Percentiles rank a stretch among this genome's conserved stretches.
phyloP scores from a whole-genome alignment of 192 early-diverging fungal species.

The Phlyctochytrium bullatum region DNA sequence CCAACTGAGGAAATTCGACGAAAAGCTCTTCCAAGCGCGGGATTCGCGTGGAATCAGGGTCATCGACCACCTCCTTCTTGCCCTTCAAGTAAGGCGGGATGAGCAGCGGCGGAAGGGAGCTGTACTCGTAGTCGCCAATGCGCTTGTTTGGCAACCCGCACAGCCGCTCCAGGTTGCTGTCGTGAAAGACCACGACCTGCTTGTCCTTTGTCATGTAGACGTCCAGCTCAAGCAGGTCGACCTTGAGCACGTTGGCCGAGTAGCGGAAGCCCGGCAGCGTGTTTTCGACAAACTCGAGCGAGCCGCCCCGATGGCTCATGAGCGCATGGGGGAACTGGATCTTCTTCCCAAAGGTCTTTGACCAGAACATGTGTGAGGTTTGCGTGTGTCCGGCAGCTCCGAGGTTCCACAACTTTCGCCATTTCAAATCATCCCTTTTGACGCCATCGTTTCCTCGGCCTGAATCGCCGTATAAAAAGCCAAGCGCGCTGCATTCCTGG shows the following conservation, averaged over 20 bases:
- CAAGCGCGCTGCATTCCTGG: too few relatives aligned
- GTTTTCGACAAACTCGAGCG: conserved; percentile 47
- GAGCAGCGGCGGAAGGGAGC: conserved; percentile 40
- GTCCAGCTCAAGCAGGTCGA: conserved; percentile 43
- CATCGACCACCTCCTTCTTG: conserved; percentile 18
- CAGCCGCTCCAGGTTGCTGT: conserved; percentile 30
- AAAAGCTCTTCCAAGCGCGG: conserved; percentile 39
- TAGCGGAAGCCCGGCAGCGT: conserved; percentile 44
- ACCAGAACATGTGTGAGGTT: too few relatives aligned
- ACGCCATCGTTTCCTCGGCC: too few relatives aligned
- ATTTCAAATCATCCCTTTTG: too few relatives aligned
- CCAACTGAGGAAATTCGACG: conserved; percentile 37
- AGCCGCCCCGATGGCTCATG: conserved; percentile 51
- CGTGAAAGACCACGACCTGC: conserved; percentile 48
- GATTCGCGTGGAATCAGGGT: conserved; percentile 37
- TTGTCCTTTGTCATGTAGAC: conserved; percentile 46
- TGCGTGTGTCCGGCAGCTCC: too few relatives aligned
- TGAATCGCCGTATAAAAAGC: too few relatives aligned
- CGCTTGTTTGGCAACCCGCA: conserved; percentile 33
- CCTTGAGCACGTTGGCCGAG: conserved; percentile 33
- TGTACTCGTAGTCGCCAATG: conserved; percentile 36
- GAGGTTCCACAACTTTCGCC: too few relatives aligned
- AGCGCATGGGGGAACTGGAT: conserved; percentile 26
- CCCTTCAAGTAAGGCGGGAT: conserved; percentile 18
- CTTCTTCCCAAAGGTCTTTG: too few relatives aligned